Base-by-base conservation (phyloP, 2,329 filamentous ascomycete species). In the Botrytis elliptica region DNA sequence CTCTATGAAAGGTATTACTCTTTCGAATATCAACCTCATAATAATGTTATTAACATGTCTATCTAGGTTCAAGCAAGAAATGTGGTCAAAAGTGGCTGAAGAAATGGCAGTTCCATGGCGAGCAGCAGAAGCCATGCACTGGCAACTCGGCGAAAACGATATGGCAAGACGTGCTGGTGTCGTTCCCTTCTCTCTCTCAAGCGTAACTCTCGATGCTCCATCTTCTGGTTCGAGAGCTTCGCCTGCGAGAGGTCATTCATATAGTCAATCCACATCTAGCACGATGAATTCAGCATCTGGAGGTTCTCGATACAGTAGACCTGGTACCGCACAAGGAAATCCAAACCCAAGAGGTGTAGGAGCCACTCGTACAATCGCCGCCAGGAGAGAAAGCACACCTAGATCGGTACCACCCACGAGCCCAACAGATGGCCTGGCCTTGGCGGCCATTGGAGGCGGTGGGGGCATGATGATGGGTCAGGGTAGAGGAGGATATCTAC, bases 51-150 rank as follows among this genome's bases (percentile, higher is more conserved):
- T 74, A 75, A 78, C 78, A 66, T 68, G 65, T 29, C 20, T 42
- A 22, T 65, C 46, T 73, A 98, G 95, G 83, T 97, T 98, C 86
- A 98, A 98, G 83, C 90, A 93, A 76, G 94, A 98, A 81, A 98
- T 98, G 94, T 99, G 95, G 95, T 91, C 93, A 75, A 96, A 95
- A 80, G 93, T 98, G 36, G 94, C 95, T 60, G 94, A 96, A 82
- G 95, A 98, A 83, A 95, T 99, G 91, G 91, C 91, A 44, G 91
- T 98, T 73, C 96, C 95, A 52, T 98, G 95, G 95, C 89, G 96
- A 80, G 94, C 96, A 29, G 95, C 93, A 66, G 95, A 99, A 84
- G 95, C 94, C 7, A 98, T 98, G 95, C 96, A 98, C 83, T 99
- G 96, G 95, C 93, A 97, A 80, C 87, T 99, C 72, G 95, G 95